These are phyloP conservation scores for Lepidium aucheri DNA, from an alignment of 345 rosid species.

Conservation along the genomic window DNA sequence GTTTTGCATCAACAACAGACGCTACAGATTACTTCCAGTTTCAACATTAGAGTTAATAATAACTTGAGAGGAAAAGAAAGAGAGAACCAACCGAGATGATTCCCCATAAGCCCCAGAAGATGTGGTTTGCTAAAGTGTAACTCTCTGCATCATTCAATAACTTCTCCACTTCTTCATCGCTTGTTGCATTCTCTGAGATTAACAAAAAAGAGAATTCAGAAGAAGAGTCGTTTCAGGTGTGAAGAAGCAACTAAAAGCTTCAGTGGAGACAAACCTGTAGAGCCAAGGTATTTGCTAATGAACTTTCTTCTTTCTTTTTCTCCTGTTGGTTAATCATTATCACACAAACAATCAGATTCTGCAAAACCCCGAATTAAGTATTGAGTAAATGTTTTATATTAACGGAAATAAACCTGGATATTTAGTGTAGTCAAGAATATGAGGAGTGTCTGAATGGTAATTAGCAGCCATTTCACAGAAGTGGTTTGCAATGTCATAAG, in stretches of 20 bases:
- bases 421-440: conserved; percentile 52
- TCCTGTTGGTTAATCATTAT: conserved; percentile 33
- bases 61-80: neutral
- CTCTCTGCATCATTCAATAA: conserved; percentile 43
- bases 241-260: conserved; percentile 1
- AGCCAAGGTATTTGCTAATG: conserved; percentile 44
- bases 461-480: conserved; percentile 95
- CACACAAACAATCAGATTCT: conserved; percentile 10
- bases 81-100: conserved; percentile 35
- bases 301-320: conserved; percentile 64
- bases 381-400: neutral
- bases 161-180: conserved; percentile 39
- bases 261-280: conserved; percentile 40
- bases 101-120: conserved; percentile 83
- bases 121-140: conserved; percentile 66
- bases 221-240: neutral
- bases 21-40: neutral
- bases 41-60: neutral
- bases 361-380: neutral
- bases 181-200: conserved; percentile 35
- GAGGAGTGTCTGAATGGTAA: conserved; percentile 88
- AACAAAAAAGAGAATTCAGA: neutral
- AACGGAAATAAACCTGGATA: conserved; percentile 55
- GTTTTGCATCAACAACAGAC: conserved; percentile 8
- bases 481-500: conserved; percentile 90